Evolutionary conservation across 2,329 filamentous ascomycete species (phyloP), one percentile per base, ranked within the genome.

Genomic region (Bimuria novae-zelandiae): DNA sequence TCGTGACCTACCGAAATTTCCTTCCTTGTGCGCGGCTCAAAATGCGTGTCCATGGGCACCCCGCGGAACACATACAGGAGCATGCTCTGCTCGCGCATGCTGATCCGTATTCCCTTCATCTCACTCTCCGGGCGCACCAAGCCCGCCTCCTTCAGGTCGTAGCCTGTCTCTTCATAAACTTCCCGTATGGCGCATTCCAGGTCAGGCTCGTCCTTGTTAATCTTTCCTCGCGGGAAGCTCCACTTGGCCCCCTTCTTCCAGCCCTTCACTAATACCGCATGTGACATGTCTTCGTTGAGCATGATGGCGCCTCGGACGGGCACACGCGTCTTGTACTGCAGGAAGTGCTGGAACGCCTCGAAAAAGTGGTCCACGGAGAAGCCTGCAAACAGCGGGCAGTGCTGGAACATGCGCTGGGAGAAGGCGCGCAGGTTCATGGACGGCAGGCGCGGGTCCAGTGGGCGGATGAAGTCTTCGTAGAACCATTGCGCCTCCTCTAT

Each of bases 401-500:
- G 93, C 64, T 92, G 87, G 73, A 97, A 97, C 65, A 99, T 95
- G 63, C 88, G 85, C 54, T 96, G 81, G 65, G 90, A 93, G 76
- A 99, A 99, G 46, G 82, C 86, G 62, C 90, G 87, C 29, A 99
- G 82, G 40, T 87, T 85, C 81, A 97, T 88, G 50, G 89, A 92
- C 4, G 94, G 94, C 10, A 99, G 82, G 33, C 83, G 83, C 47
- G 92, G 88, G 75, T 97, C 89, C 59, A 94, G 81, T 33, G 93
- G 92, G 42, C 94, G 90, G 73, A 99, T 91, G 72, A 99, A 99
- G 76, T 99, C 94, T 80, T 99, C 94, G 84, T 99, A 99, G 77
- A 96, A 99, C 94, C 94, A 99, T 86, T 99, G 95, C 66, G 94
- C 94, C 77, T 99, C 95, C 76, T 99, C 94, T 64, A 99, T 89